Evolutionary conservation across 2,329 filamentous ascomycete species (phyloP).

Genomic region (Aureobasidium namibiae): DNA sequence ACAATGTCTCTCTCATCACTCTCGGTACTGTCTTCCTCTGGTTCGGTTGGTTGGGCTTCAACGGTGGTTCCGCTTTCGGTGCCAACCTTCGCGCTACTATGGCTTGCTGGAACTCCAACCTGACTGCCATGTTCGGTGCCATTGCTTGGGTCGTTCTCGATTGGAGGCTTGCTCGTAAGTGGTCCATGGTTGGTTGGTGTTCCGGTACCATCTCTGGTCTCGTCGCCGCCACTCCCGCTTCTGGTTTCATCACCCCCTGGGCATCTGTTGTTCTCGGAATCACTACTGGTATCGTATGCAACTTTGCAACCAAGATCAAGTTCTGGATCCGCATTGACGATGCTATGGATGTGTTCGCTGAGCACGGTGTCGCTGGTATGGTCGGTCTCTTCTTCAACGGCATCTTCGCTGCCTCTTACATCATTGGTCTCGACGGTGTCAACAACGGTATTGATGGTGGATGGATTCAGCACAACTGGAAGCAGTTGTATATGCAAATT

Average conservation of each 20-base stretch:
- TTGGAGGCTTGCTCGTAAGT: constrained; percentile 88
- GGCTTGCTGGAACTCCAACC: constrained; percentile 96
- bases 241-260: constrained; percentile 68
- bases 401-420: constrained; percentile 60
- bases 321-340: constrained; percentile 76
- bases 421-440: constrained; percentile 68
- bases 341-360: constrained; percentile 82
- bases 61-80: constrained; percentile 56
- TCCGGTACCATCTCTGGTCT: constrained; percentile 81
- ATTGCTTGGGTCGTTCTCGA: constrained; percentile 94
- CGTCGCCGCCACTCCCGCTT: constrained; percentile 77
- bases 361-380: constrained; percentile 79
- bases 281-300: constrained; percentile 60
- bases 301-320: constrained; percentile 77
- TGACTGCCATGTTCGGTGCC: constrained; percentile 84
- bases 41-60: constrained; percentile 99
- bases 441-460: constrained; percentile 57
- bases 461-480: constrained; percentile 67
- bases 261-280: constrained; percentile 54
- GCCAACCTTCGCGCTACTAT: constrained; percentile 90
- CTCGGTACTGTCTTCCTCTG: constrained; percentile 92
- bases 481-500: constrained; percentile 69
- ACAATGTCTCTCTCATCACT: constrained; percentile 96
- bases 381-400: constrained; percentile 71
- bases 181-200: constrained; percentile 91